phyloP scores from a whole-genome alignment of 2,329 filamentous ascomycete genomes.

The Escovopsis sp. region DNA sequence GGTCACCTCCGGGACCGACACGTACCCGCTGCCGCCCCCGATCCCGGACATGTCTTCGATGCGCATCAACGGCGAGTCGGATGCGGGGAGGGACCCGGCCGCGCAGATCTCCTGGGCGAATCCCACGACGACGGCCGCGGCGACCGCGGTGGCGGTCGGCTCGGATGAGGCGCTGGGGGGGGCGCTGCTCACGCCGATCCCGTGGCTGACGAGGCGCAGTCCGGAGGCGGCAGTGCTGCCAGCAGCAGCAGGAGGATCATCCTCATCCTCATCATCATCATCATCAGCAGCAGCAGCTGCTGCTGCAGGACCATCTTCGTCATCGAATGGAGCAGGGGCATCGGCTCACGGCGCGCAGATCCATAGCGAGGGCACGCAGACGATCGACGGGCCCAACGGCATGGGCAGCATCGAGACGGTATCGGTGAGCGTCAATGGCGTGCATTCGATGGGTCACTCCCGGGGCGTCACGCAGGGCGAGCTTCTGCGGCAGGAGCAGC shows the following conservation, averaged over 20 bases:
- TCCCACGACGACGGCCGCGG: slow-evolving; percentile 16
- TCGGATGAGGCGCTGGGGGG: slow-evolving; percentile 84
- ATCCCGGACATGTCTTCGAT: slow-evolving; percentile 42
- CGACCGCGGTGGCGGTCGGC: slow-evolving; percentile 35
- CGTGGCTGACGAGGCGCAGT: slow-evolving; percentile 51
- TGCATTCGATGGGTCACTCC: slow-evolving; percentile 34
- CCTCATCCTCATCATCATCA: no score
- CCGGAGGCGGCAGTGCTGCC: slow-evolving; percentile 12
- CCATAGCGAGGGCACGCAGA: slow-evolving; percentile 62
- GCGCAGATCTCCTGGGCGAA: slow-evolving; percentile 31
- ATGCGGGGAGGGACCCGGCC: slow-evolving; percentile 23
- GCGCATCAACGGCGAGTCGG: slow-evolving; percentile 42
- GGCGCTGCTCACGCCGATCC: slow-evolving; percentile 82
- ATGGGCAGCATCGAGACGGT: slow-evolving; percentile 69
- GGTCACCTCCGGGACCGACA: slow-evolving; percentile 66
- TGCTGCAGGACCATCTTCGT: no score
- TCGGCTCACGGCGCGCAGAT: slow-evolving; percentile 24
- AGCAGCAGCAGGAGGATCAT: background rate
- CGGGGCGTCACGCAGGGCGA: slow-evolving; percentile 67
- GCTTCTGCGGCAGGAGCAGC: slow-evolving; percentile 71
- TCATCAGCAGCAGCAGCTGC: background rate
- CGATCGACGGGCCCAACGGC: slow-evolving; percentile 67
- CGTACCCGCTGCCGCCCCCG: slow-evolving; percentile 67
- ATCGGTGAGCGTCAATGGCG: slow-evolving; percentile 57
- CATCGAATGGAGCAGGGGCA: no score